Percentiles rank a stretch among this genome's conserved stretches.
These are phyloP conservation scores for Ophiostoma fasciatum DNA, from an alignment of 2,329 filamentous ascomycete species.

Conservation along the genomic window DNA sequence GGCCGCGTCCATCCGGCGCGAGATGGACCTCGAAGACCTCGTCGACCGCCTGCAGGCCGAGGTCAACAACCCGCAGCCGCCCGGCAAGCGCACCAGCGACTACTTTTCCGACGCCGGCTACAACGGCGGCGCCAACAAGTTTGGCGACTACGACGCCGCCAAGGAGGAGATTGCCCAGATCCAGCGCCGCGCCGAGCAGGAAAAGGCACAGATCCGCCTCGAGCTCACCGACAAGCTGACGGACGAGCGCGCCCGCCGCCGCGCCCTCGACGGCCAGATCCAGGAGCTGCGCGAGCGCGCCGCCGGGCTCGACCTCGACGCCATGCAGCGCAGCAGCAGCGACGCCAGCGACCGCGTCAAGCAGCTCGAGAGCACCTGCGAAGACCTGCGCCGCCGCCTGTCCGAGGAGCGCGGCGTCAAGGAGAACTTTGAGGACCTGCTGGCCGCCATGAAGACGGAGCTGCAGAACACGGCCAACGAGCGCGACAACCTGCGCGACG, in stretches of 20 bases:
- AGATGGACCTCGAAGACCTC: slow-evolving; percentile 93
- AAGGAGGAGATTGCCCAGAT: slow-evolving; percentile 67
- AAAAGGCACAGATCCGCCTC: slow-evolving; percentile 72
- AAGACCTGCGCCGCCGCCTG: slow-evolving; percentile 69
- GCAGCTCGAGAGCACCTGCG: slow-evolving; percentile 66
- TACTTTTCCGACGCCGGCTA: slow-evolving; percentile 90
- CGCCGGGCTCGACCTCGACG: slow-evolving; percentile 41
- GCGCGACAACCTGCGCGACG: slow-evolving; percentile 80
- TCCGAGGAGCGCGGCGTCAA: slow-evolving; percentile 76
- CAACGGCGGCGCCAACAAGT: slow-evolving; percentile 55
- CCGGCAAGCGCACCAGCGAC: slow-evolving; percentile 73
- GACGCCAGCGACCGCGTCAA: slow-evolving; percentile 48
- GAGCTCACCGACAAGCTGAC: slow-evolving; percentile 78
- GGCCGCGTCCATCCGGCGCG: slow-evolving; percentile 79
- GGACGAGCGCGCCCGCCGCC: slow-evolving; percentile 64
- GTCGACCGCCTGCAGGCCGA: slow-evolving; percentile 81
- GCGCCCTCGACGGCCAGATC: slow-evolving; percentile 69
- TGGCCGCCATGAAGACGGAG: slow-evolving; percentile 70
- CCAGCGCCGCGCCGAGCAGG: slow-evolving; percentile 74
- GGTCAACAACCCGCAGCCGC: slow-evolving; percentile 38
- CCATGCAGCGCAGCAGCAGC: slow-evolving; percentile 18
- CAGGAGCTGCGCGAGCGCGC: slow-evolving; percentile 68
- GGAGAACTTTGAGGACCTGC: slow-evolving; percentile 83
- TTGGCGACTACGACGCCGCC: slow-evolving; percentile 48
- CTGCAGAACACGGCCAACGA: slow-evolving; percentile 73